Conservation (phyloP, 306 rosid species). For the Styphnolobium japonicum region DNA sequence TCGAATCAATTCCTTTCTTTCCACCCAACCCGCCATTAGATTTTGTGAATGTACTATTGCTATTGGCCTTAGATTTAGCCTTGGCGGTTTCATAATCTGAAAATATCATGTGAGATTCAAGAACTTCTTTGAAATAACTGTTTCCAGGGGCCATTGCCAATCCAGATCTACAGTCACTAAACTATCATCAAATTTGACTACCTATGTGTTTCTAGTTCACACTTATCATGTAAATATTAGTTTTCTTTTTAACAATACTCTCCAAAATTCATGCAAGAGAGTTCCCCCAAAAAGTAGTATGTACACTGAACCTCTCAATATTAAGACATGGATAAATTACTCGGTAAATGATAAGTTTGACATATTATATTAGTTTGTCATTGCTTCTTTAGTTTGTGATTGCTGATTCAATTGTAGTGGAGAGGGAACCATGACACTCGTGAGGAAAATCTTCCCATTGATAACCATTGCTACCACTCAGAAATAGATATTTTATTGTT, state of each 20-base stretch:
- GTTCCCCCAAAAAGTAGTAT: neutral
- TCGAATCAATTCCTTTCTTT: slow-evolving; percentile 58
- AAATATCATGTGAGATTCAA: slow-evolving; percentile 49
- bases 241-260: neutral
- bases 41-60: too few relatives aligned
- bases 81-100: slow-evolving; percentile 57
- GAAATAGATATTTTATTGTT: too few relatives aligned
- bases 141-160: slow-evolving; percentile 69
- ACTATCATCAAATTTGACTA: slow-evolving; percentile 14
- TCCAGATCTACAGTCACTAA: slow-evolving; percentile 28
- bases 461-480: too few relatives aligned
- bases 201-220: neutral
- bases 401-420: too few relatives aligned
- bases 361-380: too few relatives aligned
- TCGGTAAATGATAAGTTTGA: neutral
- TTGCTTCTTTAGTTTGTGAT: too few relatives aligned
- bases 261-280: slow-evolving; percentile 3
- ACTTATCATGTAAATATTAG: neutral
- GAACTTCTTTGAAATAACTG: slow-evolving; percentile 63
- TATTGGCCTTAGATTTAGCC: slow-evolving; percentile 54
- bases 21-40: too few relatives aligned
- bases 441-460: too few relatives aligned
- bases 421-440: too few relatives aligned
- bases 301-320: neutral
- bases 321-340: neutral